phyloP scores from a whole-genome alignment of 345 rosid genomes.

The Murraya paniculata region DNA sequence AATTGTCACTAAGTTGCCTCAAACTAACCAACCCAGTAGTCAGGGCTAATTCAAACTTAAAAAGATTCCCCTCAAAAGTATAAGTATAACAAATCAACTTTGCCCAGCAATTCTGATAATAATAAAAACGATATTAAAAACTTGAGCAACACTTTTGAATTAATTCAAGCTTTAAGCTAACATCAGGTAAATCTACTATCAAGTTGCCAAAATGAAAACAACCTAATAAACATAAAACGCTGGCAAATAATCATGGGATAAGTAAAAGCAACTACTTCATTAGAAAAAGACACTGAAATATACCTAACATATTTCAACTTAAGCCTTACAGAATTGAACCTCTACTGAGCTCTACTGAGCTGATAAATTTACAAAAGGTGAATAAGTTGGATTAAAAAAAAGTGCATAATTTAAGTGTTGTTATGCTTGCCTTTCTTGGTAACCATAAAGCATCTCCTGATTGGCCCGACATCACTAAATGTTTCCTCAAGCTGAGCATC shows the following conservation, averaged over 20 bases:
- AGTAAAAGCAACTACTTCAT: not conserved
- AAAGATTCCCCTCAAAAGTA: not conserved
- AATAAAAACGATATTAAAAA: not conserved
- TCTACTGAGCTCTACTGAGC: not conserved
- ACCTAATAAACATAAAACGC: not conserved
- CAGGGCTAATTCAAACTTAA: not conserved
- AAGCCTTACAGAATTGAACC: not conserved
- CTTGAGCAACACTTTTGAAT: not conserved
- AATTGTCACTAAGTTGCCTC: not conserved
- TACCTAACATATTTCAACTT: not conserved
- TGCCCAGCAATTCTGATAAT: not conserved
- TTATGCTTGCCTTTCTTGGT: slow-evolving; percentile 57
- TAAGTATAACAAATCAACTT: not conserved
- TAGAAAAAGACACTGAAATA: not conserved
- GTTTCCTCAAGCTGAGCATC: slow-evolving; percentile 73
- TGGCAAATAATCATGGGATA: too few relatives aligned
- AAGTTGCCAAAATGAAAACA: not conserved
- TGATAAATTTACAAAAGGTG: not conserved
- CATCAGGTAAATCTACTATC: not conserved
- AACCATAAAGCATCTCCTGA: slow-evolving; percentile 87
- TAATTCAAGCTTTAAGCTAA: not conserved
- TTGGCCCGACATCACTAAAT: slow-evolving; percentile 88
- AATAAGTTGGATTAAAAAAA: not conserved
- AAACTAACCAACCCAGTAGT: not conserved
- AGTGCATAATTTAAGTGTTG: too few relatives aligned